Evolutionary conservation across 805 yeast species (phyloP).

Genomic region (Hanseniaspora clermontiae): DNA sequence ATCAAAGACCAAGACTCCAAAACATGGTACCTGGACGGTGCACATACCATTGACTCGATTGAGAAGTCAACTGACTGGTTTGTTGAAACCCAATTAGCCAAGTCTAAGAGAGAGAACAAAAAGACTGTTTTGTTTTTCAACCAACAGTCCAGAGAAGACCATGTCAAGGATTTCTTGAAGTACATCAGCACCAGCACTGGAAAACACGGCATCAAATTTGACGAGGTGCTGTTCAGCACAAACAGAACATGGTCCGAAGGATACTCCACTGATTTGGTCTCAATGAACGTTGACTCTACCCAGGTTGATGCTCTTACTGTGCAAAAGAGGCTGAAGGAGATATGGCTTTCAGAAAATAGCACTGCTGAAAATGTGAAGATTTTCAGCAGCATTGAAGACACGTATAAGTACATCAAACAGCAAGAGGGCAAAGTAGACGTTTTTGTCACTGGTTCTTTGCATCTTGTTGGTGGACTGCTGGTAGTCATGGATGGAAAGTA

Average conservation of each 20-base stretch:
- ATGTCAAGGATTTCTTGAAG: constrained; percentile 44
- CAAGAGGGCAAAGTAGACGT: constrained; percentile 47
- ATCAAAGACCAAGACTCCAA: constrained; percentile 35
- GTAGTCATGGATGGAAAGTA: constrained; percentile 56
- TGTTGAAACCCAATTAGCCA: constrained; percentile 25
- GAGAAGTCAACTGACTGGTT: constrained; percentile 79
- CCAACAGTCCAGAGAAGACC: constrained; percentile 86
- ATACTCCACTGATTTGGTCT: constrained; percentile 70
- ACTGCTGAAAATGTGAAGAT: constrained; percentile 36
- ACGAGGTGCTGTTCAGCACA: constrained; percentile 73
- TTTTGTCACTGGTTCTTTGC: constrained; percentile 65
- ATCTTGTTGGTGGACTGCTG: constrained; percentile 84
- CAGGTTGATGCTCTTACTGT: constrained; percentile 69
- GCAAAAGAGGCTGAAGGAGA: constrained; percentile 59
- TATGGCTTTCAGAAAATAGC: constrained; percentile 50
- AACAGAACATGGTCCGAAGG: constrained; percentile 87
- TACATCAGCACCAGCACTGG: constrained; percentile 25
- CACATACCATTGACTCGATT: constrained; percentile 84
- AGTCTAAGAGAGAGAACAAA: not conserved
- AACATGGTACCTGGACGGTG: constrained; percentile 89
- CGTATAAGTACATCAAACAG: constrained; percentile 34
- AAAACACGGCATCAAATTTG: constrained; percentile 39
- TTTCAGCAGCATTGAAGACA: constrained; percentile 62
- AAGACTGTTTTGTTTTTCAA: constrained; percentile 59
- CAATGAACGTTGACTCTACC: constrained; percentile 69